Percentiles rank a stretch among this genome's conserved stretches.
Evolutionary conservation across 1,284 basidiomycete species (phyloP).

Genomic region (Rhodotorula sp.): DNA sequence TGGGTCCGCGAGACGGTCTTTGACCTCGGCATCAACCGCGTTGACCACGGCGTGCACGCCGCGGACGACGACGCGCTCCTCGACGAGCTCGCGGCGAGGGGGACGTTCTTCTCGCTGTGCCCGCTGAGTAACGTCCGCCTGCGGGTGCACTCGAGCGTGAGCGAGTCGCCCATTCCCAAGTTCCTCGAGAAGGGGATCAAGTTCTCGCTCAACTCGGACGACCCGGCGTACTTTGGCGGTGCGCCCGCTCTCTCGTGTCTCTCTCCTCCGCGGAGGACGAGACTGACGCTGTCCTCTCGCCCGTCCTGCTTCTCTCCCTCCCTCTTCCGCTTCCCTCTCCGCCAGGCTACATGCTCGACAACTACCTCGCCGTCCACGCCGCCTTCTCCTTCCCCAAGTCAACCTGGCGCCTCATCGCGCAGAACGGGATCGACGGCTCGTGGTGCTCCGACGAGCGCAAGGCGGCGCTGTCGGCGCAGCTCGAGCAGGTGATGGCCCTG

Average conservation of each 20-base stretch:
- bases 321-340: background rate
- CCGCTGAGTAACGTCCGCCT: slow-evolving; percentile 43
- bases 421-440: slow-evolving; percentile 40
- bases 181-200: slow-evolving; percentile 43
- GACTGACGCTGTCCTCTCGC: too few relatives aligned
- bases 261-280: background rate
- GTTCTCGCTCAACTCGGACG: slow-evolving; percentile 47
- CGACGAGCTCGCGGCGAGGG: slow-evolving; percentile 32
- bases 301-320: background rate
- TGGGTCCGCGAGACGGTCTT: slow-evolving; percentile 39
- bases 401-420: slow-evolving; percentile 38
- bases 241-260: background rate
- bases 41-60: slow-evolving; percentile 45
- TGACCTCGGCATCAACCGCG: slow-evolving; percentile 40
- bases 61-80: slow-evolving; percentile 42
- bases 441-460: slow-evolving; percentile 42
- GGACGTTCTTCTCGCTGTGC: slow-evolving; percentile 40
- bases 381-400: slow-evolving; percentile 39
- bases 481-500: slow-evolving; percentile 29
- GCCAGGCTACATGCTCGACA: slow-evolving; percentile 40
- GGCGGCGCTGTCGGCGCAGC: slow-evolving; percentile 15
- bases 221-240: slow-evolving; percentile 45
- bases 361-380: slow-evolving; percentile 44
- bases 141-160: slow-evolving; percentile 30
- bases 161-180: slow-evolving; percentile 39